Conservation (phyloP, 805 yeast genomes). For the Candida saitoana region DNA sequence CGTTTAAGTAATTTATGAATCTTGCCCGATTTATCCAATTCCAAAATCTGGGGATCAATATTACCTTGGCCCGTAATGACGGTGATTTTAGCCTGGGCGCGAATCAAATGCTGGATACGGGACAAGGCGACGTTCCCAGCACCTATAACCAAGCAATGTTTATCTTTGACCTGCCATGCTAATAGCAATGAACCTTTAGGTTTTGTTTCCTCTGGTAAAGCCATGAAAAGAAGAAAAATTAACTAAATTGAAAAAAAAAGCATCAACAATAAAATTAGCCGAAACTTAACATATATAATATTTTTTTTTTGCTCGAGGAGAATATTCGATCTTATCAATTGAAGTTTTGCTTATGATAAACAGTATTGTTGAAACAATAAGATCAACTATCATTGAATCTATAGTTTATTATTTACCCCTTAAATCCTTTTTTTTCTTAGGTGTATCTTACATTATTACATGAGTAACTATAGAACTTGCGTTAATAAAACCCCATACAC, state of each 20-base stretch:
- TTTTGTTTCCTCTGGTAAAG: background rate
- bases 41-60: constrained; percentile 25
- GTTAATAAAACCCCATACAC: no score
- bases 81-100: constrained; percentile 68
- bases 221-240: constrained; percentile 33
- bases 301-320: no score
- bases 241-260: background rate
- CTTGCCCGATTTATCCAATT: constrained; percentile 32
- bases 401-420: background rate
- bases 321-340: no score
- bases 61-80: constrained; percentile 46
- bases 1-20: constrained; percentile 40
- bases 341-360: no score
- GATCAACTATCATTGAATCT: background rate
- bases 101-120: constrained; percentile 60
- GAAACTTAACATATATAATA: background rate
- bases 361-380: no score
- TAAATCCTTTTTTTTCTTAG: no score
- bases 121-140: constrained; percentile 76
- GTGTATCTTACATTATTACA: no score
- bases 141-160: constrained; percentile 69
- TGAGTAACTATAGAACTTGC: no score
- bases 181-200: constrained; percentile 52
- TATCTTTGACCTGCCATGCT: constrained; percentile 70
- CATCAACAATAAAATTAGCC: background rate